Evolutionary conservation across 129 eudicot genomes (phyloP), one percentile per base, ranked within the genome.

Genomic region (Tanacetum coccineum): DNA sequence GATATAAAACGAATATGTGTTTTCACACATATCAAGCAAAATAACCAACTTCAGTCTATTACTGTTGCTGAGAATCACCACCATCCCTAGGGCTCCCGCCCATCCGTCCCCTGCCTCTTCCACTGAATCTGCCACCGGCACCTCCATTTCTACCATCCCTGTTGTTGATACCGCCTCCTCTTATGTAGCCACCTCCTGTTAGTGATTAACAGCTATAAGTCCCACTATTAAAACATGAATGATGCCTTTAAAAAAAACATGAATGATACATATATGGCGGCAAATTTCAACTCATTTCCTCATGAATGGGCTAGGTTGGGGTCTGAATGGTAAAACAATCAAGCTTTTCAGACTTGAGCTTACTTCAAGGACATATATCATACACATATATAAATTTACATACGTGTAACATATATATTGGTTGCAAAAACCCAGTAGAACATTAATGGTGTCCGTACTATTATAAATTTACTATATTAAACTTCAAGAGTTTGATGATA

Each of bases 21-120:
- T n/a, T n/a, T n/a, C n/a, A n/a, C n/a, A n/a, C n/a, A n/a, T n/a
- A n/a, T n/a, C n/a, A n/a, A 73, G 75, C 77, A 64, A 57, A 76
- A 58, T 54, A 52, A 39, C 74, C 73, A 70, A 40, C 61, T 64
- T 48, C 78, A 45, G 15, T 11, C 73, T 48, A 19, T 63, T 55
- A 22, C 67, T 55, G 45, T 66, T 74, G 74, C 30, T 63, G 81
- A 39, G 66, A 72, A 50, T 84, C 73, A 60, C 69, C 76, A 26
- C 68, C 82, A 36, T 70, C 84, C 76, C 76, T 67, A 6, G 70
- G 65, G 44, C 76, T 75, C 30, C 70, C 72, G 5, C 78, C 89
- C 84, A 80, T 81, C 77, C 85, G 70, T 70, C 83, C 85, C 74
- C 80, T 78, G 9, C 92, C 85, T 14, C 85, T 77, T 11, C 86